Evolutionary conservation across 1,284 basidiomycete species (phyloP), one percentile per base, ranked within the genome.

Genomic region (Malassezia arunalokei): DNA sequence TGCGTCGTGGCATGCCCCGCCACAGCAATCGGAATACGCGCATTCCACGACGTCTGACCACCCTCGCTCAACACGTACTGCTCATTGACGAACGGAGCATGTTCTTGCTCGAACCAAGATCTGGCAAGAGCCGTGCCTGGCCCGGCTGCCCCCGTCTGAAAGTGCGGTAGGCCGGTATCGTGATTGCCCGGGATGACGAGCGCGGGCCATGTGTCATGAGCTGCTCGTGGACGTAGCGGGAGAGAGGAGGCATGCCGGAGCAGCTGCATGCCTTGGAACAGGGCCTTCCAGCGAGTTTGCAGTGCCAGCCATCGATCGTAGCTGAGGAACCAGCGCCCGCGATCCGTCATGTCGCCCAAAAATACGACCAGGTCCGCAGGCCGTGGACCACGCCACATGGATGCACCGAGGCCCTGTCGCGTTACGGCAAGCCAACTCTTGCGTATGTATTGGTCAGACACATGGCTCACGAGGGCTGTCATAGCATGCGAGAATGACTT

Each of bases 91-190:
- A 54, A 52, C 6, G 53, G 51, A 9, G 47, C 43, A 1, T 56
- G 54, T 30, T 48, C 46, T 6, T 63, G 47, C 39, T 50, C 32
- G 48, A n/a, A 59, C 58, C 24, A 58, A 7, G 5, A 29, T 14
- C 27, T 55, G 40, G 31, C 54, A 32, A 4, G 53, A 35, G 6
- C 46, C 49, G 31, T 52, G 55, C 1, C 52, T 4, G 15, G 12
- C 31, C 3, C 27, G 3, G 32, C 43, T 31, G 14, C 55, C 0
- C 44, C 54, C 20, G 35, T 49, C 24, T 31, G 6, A 17, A 28
- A 15, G 8, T 32, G 57, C 5, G 60, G 60, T 6, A 68, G 56
- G 14, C 64, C 60, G 20, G 66, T 54, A 35, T 68, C 66, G 44
- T 65, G 66, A 28, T 68, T 66, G 12, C 66, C 66, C 5, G 66